Percentiles rank a stretch among this genome's conserved stretches.
Evolutionary conservation across 2,329 filamentous ascomycete genomes (phyloP).

Genomic region (Fusarium sp.): DNA sequence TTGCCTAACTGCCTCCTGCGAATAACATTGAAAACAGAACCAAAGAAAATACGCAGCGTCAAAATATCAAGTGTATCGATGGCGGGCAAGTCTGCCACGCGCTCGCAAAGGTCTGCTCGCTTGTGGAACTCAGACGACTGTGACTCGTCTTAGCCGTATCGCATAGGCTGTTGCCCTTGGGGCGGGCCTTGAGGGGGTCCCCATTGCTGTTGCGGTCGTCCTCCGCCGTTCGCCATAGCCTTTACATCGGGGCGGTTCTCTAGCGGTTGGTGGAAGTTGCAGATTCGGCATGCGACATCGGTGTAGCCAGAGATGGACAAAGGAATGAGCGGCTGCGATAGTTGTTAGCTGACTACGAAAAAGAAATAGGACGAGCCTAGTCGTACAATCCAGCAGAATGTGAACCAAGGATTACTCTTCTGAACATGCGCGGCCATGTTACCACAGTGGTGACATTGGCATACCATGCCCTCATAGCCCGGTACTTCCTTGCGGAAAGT

Average conservation of each 20-base stretch:
- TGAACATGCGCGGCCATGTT: constrained; percentile 71
- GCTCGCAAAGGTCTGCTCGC: background rate
- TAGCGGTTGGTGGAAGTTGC: constrained; percentile 78
- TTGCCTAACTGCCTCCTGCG: constrained; percentile 10
- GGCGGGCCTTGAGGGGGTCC: constrained; percentile 50
- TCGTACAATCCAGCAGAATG: constrained; percentile 79
- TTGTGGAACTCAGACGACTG: background rate
- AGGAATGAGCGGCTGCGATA: constrained; percentile 73
- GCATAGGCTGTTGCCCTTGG: constrained; percentile 48
- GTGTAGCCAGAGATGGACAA: constrained; percentile 75
- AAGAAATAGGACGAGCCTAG: background rate
- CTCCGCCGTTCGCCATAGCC: constrained; percentile 61
- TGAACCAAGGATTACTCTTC: constrained; percentile 79
- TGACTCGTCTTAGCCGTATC: constrained; percentile 40
- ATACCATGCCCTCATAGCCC: constrained; percentile 71
- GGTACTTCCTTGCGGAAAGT: constrained; percentile 70
- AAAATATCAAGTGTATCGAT: background rate
- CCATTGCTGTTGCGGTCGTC: constrained; percentile 49
- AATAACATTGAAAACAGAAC: background rate
- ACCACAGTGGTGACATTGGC: constrained; percentile 75
- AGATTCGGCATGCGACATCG: constrained; percentile 79
- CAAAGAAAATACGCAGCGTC: background rate
- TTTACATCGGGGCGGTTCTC: constrained; percentile 68
- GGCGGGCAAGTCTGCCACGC: background rate
- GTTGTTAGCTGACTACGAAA: constrained; percentile 28